phyloP scores from a whole-genome alignment of 73 alveolate species.

The Paraurostyla sp. region DNA sequence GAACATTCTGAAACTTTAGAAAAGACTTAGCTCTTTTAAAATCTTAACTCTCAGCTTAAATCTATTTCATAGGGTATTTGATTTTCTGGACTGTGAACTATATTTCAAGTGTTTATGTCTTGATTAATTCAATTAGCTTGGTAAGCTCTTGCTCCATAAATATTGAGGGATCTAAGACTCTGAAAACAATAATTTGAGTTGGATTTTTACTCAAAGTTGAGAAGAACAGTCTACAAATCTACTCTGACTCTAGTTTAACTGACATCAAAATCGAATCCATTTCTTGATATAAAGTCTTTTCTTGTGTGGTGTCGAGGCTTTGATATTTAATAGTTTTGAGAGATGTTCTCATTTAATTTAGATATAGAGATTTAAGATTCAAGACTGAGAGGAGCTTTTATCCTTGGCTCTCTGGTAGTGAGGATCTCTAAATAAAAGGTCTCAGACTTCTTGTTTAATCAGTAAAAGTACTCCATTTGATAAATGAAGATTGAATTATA shows the following conservation, averaged over 20 bases:
- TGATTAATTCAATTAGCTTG: neutral
- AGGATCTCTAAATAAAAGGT: neutral
- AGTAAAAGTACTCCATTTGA: neutral
- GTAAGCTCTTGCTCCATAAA: slow-evolving; percentile 28
- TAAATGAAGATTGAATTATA: neutral
- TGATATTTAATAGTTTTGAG: neutral
- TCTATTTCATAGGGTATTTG: neutral
- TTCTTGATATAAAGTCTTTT: neutral
- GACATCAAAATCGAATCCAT: neutral
- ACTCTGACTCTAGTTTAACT: slow-evolving; percentile 7
- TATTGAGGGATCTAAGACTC: slow-evolving; percentile 37
- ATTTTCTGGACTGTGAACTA: neutral
- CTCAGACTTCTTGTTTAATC: neutral
- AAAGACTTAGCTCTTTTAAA: neutral
- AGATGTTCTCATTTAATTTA: neutral
- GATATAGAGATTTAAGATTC: no score
- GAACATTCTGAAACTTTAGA: neutral
- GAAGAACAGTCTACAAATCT: neutral
- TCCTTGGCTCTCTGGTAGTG: no score
- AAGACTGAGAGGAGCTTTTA: no score
- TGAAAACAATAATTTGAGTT: neutral
- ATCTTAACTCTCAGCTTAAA: neutral
- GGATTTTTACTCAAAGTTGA: neutral
- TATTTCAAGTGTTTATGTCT: neutral
- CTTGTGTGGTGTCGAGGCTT: neutral